Evolutionary conservation across 148 eudicot species (phyloP).

Genomic region (Rhododendron vialii): DNA sequence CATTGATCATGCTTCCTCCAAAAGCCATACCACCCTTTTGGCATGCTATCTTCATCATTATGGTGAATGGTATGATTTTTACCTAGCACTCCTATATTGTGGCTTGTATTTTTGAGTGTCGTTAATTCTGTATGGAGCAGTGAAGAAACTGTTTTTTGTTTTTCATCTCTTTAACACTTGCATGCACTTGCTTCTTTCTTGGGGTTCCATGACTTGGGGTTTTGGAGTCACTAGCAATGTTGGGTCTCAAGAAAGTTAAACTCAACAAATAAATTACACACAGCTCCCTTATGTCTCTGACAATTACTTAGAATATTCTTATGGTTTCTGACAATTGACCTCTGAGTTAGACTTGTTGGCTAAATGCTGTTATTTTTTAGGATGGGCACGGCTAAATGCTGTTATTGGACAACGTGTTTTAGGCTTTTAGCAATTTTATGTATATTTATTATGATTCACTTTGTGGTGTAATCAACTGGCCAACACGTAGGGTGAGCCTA

Average conservation of each 20-base stretch:
- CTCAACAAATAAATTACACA: not conserved
- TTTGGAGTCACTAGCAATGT: not conserved
- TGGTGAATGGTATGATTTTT: conserved; percentile 44
- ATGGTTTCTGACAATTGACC: not conserved
- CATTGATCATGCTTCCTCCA: conserved; percentile 85
- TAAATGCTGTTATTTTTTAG: not conserved
- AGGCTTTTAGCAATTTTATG: not conserved
- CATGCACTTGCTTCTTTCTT: not conserved
- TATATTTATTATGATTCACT: not conserved
- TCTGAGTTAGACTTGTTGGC: not conserved
- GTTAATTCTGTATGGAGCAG: not conserved
- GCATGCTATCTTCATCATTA: conserved; percentile 80
- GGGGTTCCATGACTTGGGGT: not conserved
- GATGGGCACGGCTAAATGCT: not conserved
- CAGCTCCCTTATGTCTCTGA: not conserved
- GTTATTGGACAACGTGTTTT: not conserved
- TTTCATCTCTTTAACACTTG: not conserved
- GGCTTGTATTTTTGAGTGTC: not conserved
- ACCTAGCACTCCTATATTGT: not conserved
- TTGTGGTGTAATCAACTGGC: not conserved
- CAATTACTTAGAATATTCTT: not conserved
- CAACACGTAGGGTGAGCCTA: not conserved
- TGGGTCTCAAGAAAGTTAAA: not conserved
- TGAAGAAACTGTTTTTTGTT: not conserved
- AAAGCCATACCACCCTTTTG: conserved; percentile 94